A percentile compares a stretch with the other conserved stretches of the same genome.
These are phyloP conservation scores for Gillenia trifoliata DNA, from an alignment of 306 rosid species.

Conservation along the genomic window DNA sequence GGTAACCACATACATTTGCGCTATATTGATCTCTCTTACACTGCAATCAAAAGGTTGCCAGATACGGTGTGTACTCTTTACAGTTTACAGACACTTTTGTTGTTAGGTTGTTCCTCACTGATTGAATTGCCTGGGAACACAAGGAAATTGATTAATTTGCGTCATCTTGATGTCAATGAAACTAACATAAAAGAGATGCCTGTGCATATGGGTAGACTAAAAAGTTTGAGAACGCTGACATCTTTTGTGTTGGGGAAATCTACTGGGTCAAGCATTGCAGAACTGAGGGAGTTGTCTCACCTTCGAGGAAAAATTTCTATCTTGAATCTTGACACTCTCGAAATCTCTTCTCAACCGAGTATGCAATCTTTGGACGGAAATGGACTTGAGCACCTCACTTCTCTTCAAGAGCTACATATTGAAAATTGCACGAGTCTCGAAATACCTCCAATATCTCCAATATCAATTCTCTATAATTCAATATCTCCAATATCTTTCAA, in stretches of 20 bases:
- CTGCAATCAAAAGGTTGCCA: not conserved
- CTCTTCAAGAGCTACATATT: not conserved
- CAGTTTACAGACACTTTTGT: constrained; percentile 10
- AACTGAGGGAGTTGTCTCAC: not conserved
- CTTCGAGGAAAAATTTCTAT: constrained; percentile 6
- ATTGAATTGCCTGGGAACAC: not conserved
- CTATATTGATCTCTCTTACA: not conserved
- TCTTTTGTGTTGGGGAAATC: not conserved
- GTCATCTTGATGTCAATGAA: not conserved
- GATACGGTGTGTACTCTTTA: not conserved
- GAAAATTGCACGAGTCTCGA: not conserved
- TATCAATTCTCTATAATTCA: too few species aligned
- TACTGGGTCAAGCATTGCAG: not conserved
- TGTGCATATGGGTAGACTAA: not conserved
- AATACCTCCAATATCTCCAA: not conserved
- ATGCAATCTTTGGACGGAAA: not conserved
- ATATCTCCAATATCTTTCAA: too few species aligned
- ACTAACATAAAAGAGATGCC: not conserved
- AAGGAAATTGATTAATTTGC: not conserved
- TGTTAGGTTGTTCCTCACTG: not conserved
- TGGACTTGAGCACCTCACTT: not conserved
- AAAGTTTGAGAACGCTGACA: not conserved
- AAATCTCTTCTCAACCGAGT: not conserved
- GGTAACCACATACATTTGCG: not conserved
- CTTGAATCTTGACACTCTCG: too few species aligned